These are phyloP conservation scores for Scenedesmus sp. DNA, from an alignment of 163 green algal species.

Conservation along the genomic window DNA sequence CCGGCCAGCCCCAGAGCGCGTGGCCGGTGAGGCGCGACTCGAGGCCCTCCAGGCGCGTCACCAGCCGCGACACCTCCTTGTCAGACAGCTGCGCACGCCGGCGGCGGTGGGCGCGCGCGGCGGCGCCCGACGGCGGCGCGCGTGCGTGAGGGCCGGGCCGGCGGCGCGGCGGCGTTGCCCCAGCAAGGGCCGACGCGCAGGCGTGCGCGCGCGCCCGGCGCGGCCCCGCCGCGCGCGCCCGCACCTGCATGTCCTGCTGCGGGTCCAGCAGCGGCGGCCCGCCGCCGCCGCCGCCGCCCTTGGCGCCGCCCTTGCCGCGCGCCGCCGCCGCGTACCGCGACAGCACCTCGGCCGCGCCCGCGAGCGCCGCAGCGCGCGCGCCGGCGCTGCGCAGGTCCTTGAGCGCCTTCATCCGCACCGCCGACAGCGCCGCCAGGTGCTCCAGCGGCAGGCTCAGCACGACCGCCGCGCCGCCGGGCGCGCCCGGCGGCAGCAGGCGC, in stretches of 20 bases:
- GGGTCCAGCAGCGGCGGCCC: constrained; percentile 76
- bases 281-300: constrained; percentile 50
- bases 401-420: constrained; percentile 80
- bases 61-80: constrained; percentile 48
- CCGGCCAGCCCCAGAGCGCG: constrained; percentile 49
- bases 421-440: constrained; percentile 73
- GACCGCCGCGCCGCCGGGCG: constrained; percentile 23
- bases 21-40: constrained; percentile 68
- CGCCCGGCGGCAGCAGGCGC: constrained; percentile 8
- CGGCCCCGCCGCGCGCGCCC: not conserved
- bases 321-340: constrained; percentile 52
- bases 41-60: constrained; percentile 59
- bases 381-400: constrained; percentile 78
- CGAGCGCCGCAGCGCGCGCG: constrained; percentile 39
- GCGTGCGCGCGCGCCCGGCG: no score
- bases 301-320: not conserved
- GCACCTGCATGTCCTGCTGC: constrained; percentile 77
- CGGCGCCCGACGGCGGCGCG: no score
- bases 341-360: constrained; percentile 59
- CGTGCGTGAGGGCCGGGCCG: no score
- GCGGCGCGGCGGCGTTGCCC: no score
- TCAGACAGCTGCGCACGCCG: constrained; percentile 28
- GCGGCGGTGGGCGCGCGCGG: no score
- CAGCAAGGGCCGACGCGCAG: no score
- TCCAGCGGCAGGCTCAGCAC: constrained; percentile 44